Percentiles rank a stretch among this genome's conserved stretches.
phyloP scores from a whole-genome alignment of 2,329 filamentous ascomycete genomes.

The Fusarium musae region DNA sequence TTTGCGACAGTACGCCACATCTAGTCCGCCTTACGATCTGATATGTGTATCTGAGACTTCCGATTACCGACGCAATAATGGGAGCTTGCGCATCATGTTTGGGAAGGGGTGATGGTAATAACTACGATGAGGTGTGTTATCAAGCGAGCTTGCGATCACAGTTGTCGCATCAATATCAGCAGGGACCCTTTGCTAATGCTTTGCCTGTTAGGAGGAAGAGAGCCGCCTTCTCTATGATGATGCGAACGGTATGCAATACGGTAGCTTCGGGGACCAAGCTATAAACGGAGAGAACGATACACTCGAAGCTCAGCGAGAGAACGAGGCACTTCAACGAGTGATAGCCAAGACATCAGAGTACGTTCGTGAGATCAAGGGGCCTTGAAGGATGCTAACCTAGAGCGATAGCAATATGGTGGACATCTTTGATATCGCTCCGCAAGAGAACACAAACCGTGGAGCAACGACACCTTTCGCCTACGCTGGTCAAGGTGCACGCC shows the following conservation, averaged over 20 bases:
- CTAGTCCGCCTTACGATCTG: slow-evolving; percentile 16
- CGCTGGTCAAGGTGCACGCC: slow-evolving; percentile 65
- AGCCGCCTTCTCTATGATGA: slow-evolving; percentile 71
- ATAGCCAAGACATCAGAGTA: slow-evolving; percentile 74
- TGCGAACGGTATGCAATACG: slow-evolving; percentile 67
- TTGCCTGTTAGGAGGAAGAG: slow-evolving; percentile 63
- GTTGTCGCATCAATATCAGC: background rate
- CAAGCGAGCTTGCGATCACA: background rate
- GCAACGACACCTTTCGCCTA: slow-evolving; percentile 57
- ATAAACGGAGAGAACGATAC: slow-evolving; percentile 67
- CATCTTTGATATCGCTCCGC: slow-evolving; percentile 72
- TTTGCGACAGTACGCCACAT: slow-evolving; percentile 11
- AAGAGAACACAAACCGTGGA: slow-evolving; percentile 54
- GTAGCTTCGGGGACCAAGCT: slow-evolving; percentile 69
- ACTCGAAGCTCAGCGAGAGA: slow-evolving; percentile 71
- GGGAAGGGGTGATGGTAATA: slow-evolving; percentile 61
- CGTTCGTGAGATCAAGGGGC: slow-evolving; percentile 32
- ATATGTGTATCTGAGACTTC: slow-evolving; percentile 36
- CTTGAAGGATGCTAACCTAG: slow-evolving; percentile 14
- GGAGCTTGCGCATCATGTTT: slow-evolving; percentile 71
- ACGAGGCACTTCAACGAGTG: slow-evolving; percentile 71
- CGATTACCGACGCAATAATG: slow-evolving; percentile 55
- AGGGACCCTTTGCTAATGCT: slow-evolving; percentile 10
- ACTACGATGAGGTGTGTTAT: slow-evolving; percentile 64
- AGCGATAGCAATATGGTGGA: slow-evolving; percentile 71